Conservation (phyloP, 2,329 filamentous ascomycete species). For the Aureobasidium sp. region DNA sequence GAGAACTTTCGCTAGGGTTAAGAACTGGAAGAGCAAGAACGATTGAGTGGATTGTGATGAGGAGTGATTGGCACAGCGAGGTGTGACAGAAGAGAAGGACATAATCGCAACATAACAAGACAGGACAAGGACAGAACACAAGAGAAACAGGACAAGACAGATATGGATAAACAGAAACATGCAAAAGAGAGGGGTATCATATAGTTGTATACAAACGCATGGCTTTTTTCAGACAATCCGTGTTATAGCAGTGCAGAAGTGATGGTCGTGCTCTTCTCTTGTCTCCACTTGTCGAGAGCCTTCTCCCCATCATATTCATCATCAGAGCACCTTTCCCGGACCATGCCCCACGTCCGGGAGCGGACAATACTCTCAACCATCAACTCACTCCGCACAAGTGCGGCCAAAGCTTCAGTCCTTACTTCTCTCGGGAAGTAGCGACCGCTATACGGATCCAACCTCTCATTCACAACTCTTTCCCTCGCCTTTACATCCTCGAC, state of each 20-base stretch:
- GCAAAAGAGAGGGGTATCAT: conserved; percentile 12
- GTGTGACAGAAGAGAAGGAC: background rate
- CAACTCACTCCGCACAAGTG: conserved; percentile 65
- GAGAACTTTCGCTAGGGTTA: background rate
- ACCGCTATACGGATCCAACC: conserved; percentile 84
- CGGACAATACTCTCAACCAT: conserved; percentile 74
- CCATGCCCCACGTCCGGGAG: conserved; percentile 70
- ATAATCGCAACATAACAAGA: background rate
- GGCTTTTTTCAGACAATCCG: background rate
- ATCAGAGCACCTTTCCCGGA: conserved; percentile 63
- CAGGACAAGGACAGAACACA: background rate
- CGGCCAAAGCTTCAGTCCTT: conserved; percentile 71
- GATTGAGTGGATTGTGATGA: background rate
- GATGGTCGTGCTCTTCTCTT: conserved; percentile 1
- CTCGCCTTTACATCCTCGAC: conserved; percentile 63
- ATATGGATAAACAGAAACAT: background rate
- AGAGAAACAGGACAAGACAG: background rate
- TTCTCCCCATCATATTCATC: conserved; percentile 45
- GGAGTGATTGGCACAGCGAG: background rate
- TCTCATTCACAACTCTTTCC: conserved; percentile 73
- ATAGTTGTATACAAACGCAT: conserved; percentile 7
- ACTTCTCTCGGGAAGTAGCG: conserved; percentile 75
- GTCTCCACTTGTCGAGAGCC: conserved; percentile 58
- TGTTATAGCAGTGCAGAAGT: background rate
- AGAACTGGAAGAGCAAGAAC: conserved; percentile 9